Base-by-base conservation (phyloP, 352 stramenopile species). In the Thalassiosira exigua region DNA sequence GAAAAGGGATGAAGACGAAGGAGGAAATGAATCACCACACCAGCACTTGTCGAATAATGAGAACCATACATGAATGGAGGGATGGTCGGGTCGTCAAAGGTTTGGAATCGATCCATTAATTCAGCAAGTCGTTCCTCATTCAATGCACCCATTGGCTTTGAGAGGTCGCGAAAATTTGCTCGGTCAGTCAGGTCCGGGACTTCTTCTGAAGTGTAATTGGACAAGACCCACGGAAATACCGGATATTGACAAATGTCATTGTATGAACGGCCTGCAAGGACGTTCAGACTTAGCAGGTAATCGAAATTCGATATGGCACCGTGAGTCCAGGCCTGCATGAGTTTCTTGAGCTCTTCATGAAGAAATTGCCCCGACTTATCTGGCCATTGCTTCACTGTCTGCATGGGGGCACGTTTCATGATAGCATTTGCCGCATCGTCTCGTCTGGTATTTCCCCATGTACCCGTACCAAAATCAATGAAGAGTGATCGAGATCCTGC, bases 241-340 rank as follows among this genome's bases (percentile, higher is more conserved):
- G 97, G 97, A 76, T 99, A 99, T 77, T 99, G 97, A 65, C 95
- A 98, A 4, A 98, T 93, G 54, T 99, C 96, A 86, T 98, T 98
- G 85, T 98, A 98, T 52, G 93, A 98, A n/a, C 97, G 79, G 4
- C 97, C 97, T 1, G 96, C 95, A 22, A 98, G 88, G 2, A 96
- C 97, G 82, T 99, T 99, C 32, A 99, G 90, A 71, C 98, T 93
- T 79, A 98, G 96, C 24, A 99, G 85, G 73, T 99, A 99, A 58
- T 98, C 97, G 68, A 98, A 99, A 48, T 95, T 95, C 33, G 86
- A 91, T 24, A 94, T 89, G 26, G 85, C 76, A 22, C 87, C 84
- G 61, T 94, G 86, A 14, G 81, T 86, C 91, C 89, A 95, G 41
- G 82, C 86, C 33, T 91, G 78, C 30, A 86, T 93, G 24, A 94